These are phyloP conservation scores for Fusarium sp. DNA, from an alignment of 2,329 filamentous ascomycete genomes.

Conservation along the genomic window DNA sequence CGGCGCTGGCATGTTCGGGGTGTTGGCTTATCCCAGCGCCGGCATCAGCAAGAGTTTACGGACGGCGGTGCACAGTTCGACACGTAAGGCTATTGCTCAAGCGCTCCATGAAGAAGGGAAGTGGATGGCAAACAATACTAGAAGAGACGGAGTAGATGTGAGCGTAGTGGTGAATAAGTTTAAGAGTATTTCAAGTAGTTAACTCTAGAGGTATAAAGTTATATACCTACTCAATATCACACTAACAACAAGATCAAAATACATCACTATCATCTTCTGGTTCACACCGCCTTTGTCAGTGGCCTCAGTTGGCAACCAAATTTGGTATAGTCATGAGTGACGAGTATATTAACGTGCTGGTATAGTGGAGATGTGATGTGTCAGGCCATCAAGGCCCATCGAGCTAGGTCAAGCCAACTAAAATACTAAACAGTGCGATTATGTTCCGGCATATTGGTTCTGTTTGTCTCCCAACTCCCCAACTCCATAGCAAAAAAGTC, in stretches of 20 bases:
- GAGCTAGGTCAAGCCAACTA: neutral
- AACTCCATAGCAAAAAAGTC: neutral
- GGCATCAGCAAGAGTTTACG: conserved; percentile 17
- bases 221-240: neutral
- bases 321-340: neutral
- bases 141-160: neutral
- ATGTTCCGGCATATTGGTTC: neutral
- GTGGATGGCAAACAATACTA: neutral
- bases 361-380: neutral
- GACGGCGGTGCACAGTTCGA: conserved; percentile 6
- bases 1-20: conserved; percentile 9
- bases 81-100: neutral
- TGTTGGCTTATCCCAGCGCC: conserved; percentile 9
- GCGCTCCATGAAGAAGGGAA: conserved; percentile 1
- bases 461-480: neutral
- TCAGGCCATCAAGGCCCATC: neutral
- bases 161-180: neutral
- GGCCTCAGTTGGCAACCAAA: neutral
- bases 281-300: neutral
- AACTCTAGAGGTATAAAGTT: neutral
- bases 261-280: neutral
- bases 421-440: neutral
- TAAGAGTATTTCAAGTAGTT: neutral
- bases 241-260: neutral
- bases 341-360: neutral